Conservation (phyloP, 768 basidiomycete genomes). For the Leccinellum albellum region DNA sequence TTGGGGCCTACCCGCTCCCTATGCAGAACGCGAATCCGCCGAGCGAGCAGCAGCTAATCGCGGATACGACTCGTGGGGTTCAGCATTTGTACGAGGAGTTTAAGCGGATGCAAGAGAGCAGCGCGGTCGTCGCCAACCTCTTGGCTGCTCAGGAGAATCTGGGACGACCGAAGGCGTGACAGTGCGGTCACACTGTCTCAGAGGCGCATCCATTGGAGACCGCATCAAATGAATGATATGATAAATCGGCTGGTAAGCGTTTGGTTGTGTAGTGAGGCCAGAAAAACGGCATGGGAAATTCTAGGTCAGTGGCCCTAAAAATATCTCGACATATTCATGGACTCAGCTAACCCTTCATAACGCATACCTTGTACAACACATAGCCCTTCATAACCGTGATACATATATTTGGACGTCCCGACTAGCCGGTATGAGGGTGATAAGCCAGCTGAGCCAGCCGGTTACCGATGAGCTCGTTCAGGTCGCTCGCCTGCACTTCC, state of each 20-base stretch:
- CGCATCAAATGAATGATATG: background rate
- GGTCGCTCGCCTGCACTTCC: too few species aligned
- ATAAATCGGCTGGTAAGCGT: background rate
- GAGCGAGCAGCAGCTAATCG: conserved; percentile 46
- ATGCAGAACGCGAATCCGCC: conserved; percentile 29
- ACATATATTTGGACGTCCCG: background rate
- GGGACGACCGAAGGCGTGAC: conserved; percentile 15
- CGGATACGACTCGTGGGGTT: conserved; percentile 40
- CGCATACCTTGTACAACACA: too few species aligned
- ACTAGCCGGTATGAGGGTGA: background rate
- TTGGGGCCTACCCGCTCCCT: conserved; percentile 61
- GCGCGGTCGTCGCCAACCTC: conserved; percentile 36
- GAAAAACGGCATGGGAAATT: too few species aligned
- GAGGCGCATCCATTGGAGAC: background rate
- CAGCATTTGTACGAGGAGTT: conserved; percentile 48
- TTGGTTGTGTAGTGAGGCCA: background rate
- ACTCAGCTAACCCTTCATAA: background rate
- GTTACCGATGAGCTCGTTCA: too few species aligned
- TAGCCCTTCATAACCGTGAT: background rate
- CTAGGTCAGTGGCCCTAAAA: too few species aligned
- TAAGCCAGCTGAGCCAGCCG: too few species aligned
- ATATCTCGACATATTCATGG: too few species aligned
- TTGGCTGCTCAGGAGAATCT: conserved; percentile 70
- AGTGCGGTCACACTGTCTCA: background rate
- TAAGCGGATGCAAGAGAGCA: conserved; percentile 37